Conservation (phyloP, 129 eudicot genomes). For the Heracleum sosnowskyi region DNA sequence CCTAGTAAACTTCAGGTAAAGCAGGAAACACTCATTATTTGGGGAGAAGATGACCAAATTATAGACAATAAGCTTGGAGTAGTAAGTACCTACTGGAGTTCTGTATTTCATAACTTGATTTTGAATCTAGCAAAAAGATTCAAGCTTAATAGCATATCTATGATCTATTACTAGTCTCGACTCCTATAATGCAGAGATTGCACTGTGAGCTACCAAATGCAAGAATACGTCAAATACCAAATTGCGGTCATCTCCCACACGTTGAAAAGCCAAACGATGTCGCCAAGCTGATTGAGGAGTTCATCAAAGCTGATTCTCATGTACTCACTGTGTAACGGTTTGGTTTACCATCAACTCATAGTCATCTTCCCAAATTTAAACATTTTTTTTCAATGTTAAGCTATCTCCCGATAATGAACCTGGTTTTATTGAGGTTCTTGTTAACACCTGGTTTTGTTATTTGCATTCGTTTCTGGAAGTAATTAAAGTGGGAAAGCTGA, state of each 20-base stretch:
- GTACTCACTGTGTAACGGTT: neutral
- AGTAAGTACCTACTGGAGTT: conserved; percentile 28
- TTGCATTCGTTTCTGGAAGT: no score
- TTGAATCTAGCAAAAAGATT: neutral
- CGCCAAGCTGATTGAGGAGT: conserved; percentile 48
- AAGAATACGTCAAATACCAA: conserved; percentile 59
- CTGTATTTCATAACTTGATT: neutral
- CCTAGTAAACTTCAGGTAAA: no score
- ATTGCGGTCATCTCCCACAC: conserved; percentile 86
- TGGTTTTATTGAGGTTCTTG: neutral
- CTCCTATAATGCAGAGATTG: conserved; percentile 38
- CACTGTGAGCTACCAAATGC: conserved; percentile 67
- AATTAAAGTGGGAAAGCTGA: no score
- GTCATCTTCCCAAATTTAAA: neutral
- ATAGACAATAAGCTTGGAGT: conserved; percentile 69
- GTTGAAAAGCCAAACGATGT: conserved; percentile 70
- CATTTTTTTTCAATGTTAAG: neutral
- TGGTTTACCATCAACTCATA: neutral
- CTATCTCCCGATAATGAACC: neutral
- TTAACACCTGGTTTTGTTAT: neutral
- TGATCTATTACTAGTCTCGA: neutral
- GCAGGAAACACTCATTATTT: conserved; percentile 60
- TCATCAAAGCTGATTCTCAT: conserved; percentile 21
- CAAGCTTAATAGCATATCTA: neutral
- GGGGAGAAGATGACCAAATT: conserved; percentile 79